A percentile compares a stretch with the other conserved stretches of the same genome.
Evolutionary conservation across 495 filamentous ascomycete species (phyloP).

Genomic region (Viridothelium virens): DNA sequence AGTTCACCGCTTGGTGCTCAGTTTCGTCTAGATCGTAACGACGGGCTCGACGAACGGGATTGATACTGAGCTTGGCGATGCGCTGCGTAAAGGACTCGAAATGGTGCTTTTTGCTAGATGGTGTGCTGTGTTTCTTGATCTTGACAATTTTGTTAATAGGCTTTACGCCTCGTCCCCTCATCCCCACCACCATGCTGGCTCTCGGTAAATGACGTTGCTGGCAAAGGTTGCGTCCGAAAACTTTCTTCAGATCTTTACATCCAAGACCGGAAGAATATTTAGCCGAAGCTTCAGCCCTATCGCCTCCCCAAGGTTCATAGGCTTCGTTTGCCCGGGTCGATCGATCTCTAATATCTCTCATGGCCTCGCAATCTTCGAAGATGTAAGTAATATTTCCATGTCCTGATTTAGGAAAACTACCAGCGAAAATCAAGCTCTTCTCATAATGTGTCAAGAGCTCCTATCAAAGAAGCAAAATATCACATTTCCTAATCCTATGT

Average conservation of each 20-base stretch:
- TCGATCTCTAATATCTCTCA: conserved; percentile 21
- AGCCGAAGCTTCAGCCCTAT: no score
- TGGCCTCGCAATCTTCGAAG: conserved; percentile 70
- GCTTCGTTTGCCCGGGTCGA: no score
- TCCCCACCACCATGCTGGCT: conserved; percentile 35
- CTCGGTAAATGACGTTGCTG: neutral
- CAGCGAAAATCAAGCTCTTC: no score
- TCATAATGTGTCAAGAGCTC: no score
- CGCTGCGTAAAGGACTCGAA: conserved; percentile 91
- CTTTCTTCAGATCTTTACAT: neutral
- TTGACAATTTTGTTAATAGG: conserved; percentile 51
- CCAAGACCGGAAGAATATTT: no score
- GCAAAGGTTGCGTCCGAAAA: neutral
- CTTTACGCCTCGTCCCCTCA: conserved; percentile 58
- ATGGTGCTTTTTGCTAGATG: conserved; percentile 69
- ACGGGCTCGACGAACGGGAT: conserved; percentile 80
- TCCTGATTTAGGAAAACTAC: neutral
- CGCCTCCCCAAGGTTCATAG: no score
- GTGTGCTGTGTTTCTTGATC: conserved; percentile 45
- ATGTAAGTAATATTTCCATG: neutral
- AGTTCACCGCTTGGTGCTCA: conserved; percentile 56
- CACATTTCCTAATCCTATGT: no score
- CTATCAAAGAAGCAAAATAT: no score
- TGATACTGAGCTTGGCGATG: conserved; percentile 86
- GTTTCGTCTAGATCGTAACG: conserved; percentile 71